Evolutionary conservation across 2,329 filamentous ascomycete genomes (phyloP), one percentile per base, ranked within the genome.

Genomic region (Aphanocladium album): DNA sequence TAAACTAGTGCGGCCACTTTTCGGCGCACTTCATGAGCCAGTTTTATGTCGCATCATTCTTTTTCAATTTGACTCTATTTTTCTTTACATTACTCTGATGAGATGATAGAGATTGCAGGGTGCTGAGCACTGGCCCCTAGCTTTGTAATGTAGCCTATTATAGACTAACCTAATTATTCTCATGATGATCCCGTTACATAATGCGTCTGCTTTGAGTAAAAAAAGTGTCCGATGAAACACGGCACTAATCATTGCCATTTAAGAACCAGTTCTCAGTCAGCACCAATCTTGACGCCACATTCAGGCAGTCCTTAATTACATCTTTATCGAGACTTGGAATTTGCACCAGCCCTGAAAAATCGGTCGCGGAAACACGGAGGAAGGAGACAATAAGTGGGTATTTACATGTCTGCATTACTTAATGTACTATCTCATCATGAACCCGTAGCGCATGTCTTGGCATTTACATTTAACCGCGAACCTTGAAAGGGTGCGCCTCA

Each of bases 401-500:
- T 53, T 41, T 39, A 53, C 14, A 14, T 41, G 12, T 23, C 19
- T 51, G 30, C 14, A 35, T 33, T 51, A 21, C 49, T 30, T 14
- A 17, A 23, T 46, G 19, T 46, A 46, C 43, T 46, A 25, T 37
- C 12, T 37, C n/a, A 23, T 52, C 33, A 23, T 5, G 6, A 37
- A 11, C 19, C n/a, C 19, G 16, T 23, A 7, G 2, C 30, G 9
- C 17, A 25, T 14, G 5, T 0, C 3, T 7, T 14, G n/a, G 19
- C 37, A 27, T 37, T 21, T 5, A 27, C 2, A 23, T 2, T 21
- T 60, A 27, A 19, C 23, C 9, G 39, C 61, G 57, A 17, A 65
- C 57, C 61, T 58, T 67, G 5, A 80, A 64, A 4, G 78, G 78
- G 57, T 81, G 80, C 33, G 76, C 78, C 67, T 81, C 80, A 0